Conservation (phyloP, 257 asterid species). For the Salvia hispanica region DNA sequence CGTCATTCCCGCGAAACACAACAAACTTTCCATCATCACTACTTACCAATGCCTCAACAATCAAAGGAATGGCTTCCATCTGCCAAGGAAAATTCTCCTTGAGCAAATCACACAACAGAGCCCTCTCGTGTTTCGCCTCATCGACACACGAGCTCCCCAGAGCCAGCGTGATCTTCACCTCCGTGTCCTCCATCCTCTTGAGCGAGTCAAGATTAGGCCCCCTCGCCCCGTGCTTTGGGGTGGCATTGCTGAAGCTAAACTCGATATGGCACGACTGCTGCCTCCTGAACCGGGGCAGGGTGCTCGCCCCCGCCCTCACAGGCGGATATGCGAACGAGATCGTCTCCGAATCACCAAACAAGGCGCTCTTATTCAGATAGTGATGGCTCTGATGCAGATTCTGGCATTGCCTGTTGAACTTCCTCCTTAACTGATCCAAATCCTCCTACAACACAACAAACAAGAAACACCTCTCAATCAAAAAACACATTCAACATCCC, state of each 20-base stretch:
- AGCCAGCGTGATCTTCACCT: conserved; percentile 63
- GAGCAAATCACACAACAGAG: conserved; percentile 29
- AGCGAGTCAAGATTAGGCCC: conserved; percentile 62
- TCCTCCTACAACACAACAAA: conserved; percentile 48
- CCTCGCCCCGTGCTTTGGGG: conserved; percentile 27
- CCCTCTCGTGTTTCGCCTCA: conserved; percentile 5
- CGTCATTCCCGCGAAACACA: conserved; percentile 68
- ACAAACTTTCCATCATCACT: conserved; percentile 41
- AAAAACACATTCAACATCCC: neutral
- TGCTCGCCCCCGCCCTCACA: conserved; percentile 37
- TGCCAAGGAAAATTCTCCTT: conserved; percentile 83
- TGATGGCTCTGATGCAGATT: conserved; percentile 53
- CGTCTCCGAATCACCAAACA: conserved; percentile 47
- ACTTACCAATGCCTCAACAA: conserved; percentile 46
- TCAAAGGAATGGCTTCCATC: conserved; percentile 42
- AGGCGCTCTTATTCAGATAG: conserved; percentile 36
- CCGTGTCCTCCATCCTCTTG: conserved; percentile 58
- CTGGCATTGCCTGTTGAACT: conserved; percentile 71
- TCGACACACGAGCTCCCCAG: conserved; percentile 59
- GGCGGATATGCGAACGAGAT: conserved; percentile 48
- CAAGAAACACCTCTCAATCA: neutral
- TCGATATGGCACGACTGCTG: conserved; percentile 79
- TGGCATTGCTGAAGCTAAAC: conserved; percentile 56
- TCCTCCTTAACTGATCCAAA: conserved; percentile 54
- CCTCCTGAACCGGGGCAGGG: conserved; percentile 70